A percentile compares a stretch with the other conserved stretches of the same genome.
These are phyloP conservation scores for Salix arbutifolia DNA, from an alignment of 345 rosid species.

Conservation along the genomic window DNA sequence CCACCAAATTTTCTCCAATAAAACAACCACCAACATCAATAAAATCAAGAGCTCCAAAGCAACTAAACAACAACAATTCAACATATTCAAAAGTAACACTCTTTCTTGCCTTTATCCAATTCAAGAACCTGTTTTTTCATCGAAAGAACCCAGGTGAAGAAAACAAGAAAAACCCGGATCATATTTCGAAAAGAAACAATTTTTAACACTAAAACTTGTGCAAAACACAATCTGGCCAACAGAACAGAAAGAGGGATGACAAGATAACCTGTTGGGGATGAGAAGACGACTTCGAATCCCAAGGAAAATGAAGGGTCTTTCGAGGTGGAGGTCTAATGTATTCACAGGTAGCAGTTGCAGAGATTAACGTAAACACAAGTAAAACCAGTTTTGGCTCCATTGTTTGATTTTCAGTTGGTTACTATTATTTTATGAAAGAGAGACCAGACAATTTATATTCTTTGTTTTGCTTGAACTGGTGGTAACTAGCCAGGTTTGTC, in stretches of 20 bases:
- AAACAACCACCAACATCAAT: not conserved
- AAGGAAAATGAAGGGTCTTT: conserved; percentile 57
- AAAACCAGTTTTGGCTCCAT: conserved; percentile 14
- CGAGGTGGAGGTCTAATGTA: conserved; percentile 80
- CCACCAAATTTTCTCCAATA: not conserved
- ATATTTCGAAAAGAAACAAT: conserved; percentile 8
- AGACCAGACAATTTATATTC: not conserved
- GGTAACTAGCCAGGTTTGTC: not conserved
- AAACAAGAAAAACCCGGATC: conserved; percentile 18
- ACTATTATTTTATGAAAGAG: not conserved
- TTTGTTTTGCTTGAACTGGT: not conserved
- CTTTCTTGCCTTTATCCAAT: not conserved
- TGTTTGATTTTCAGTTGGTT: not conserved
- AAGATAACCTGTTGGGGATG: conserved; percentile 67
- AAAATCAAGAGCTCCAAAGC: not conserved
- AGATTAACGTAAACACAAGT: conserved; percentile 20
- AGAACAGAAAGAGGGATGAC: not conserved
- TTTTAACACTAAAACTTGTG: not conserved
- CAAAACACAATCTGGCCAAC: not conserved
- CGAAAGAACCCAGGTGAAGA: not conserved
- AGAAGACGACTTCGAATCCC: conserved; percentile 46
- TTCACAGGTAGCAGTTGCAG: conserved; percentile 41
- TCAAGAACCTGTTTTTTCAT: not conserved
- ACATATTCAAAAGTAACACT: not conserved
- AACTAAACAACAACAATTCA: not conserved